Evolutionary conservation across 202 grass and related monocot genomes (phyloP).

Genomic region (Elaeis oleifera): DNA sequence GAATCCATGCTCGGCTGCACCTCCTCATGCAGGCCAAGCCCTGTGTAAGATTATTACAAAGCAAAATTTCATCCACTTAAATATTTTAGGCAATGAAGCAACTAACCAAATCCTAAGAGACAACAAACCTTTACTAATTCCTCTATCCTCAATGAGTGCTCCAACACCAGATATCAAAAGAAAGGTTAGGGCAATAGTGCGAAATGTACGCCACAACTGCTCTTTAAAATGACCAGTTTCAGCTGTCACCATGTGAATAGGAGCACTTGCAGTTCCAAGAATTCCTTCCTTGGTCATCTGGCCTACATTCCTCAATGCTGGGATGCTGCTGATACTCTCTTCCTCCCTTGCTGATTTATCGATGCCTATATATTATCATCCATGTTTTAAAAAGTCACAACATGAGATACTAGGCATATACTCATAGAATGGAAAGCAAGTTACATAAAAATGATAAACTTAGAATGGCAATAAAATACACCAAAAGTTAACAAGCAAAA

Average conservation of each 20-base stretch:
- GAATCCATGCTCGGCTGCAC: slow-evolving; percentile 85
- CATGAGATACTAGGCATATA: too few species aligned
- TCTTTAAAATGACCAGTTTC: slow-evolving; percentile 85
- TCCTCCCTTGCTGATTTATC: slow-evolving; percentile 44
- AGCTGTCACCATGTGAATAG: slow-evolving; percentile 84
- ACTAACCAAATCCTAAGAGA: slow-evolving; percentile 12
- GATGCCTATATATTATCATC: slow-evolving; percentile 37
- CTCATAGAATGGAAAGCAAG: too few species aligned
- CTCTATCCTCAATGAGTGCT: slow-evolving; percentile 79
- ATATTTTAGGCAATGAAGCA: slow-evolving; percentile 3
- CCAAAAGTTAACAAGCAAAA: too few species aligned
- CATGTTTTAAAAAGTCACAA: too few species aligned
- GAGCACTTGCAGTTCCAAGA: slow-evolving; percentile 73
- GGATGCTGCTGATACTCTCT: slow-evolving; percentile 37
- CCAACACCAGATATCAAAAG: slow-evolving; percentile 84
- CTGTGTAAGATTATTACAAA: slow-evolving; percentile 25
- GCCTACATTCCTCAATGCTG: slow-evolving; percentile 47
- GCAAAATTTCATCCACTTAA: slow-evolving; percentile 14
- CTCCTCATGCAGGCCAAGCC: slow-evolving; percentile 78
- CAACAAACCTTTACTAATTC: slow-evolving; percentile 80
- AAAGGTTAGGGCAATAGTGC: slow-evolving; percentile 74
- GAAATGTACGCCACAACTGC: slow-evolving; percentile 89
- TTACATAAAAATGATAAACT: too few species aligned
- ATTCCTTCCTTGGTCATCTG: slow-evolving; percentile 54
- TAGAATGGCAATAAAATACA: too few species aligned